Evolutionary conservation across 2,329 filamentous ascomycete genomes (phyloP), one percentile per base, ranked within the genome.

Genomic region (Aureobasidium leucospermi): DNA sequence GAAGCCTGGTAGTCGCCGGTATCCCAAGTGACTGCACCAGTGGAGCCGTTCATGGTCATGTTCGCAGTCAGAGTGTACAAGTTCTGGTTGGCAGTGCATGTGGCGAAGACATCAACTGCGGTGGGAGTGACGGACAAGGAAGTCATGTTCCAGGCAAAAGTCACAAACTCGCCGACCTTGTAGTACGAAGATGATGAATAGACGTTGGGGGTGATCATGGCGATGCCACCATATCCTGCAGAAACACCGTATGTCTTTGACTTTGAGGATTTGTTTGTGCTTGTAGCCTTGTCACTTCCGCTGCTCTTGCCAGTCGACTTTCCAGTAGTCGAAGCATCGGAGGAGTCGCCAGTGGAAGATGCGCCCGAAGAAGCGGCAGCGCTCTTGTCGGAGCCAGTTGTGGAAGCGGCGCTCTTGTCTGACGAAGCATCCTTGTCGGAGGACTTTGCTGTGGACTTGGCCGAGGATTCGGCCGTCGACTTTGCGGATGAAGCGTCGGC

Each of bases 131-230:
- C 75, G 19, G 76, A 78, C 28, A 87, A 73, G 10, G 81, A 85
- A 13, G 85, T 88, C 72, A 86, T 87, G 71, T 88, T 87, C 85
- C 85, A 88, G 19, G 76, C 79, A 65, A 87, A 85, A 0, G 84
- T 86, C 32, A 86, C 74, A 61, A 75, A 78, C 46, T 86, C 77
- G 16, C 82, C 82, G 42, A 65, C 62, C 70, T 85, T 87, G 77
- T 84, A 86, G 73, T 82, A 87, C 58, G 79, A 78, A 8, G 67
- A 65, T 4, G 78, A 73, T 8, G 76, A 75, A 7, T 73, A 69
- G 8, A 75, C 69, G 52, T 75, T 74, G 2, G 85, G 85, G 6
- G 81, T 85, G 58, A 86, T 74, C 81, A 87, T 83, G 46, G 77
- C 76, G 59, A 87, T 76, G 57, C 84, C 84, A 47, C 85, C 85